phyloP scores from a whole-genome alignment of 2,329 filamentous ascomycete species.

The Microdochium paspali region DNA sequence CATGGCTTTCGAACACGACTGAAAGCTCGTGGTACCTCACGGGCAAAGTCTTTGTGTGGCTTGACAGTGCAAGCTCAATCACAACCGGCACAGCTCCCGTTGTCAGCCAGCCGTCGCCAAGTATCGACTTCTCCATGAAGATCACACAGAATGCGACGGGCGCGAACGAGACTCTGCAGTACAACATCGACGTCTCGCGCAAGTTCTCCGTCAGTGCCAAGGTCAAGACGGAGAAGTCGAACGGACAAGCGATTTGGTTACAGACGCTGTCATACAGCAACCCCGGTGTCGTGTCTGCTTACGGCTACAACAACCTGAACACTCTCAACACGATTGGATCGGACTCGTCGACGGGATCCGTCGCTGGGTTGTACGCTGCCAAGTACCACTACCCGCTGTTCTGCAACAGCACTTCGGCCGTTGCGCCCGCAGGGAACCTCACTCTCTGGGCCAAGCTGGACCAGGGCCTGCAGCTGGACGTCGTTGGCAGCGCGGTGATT shows the following conservation, averaged over 20 bases:
- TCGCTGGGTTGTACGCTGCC: neutral
- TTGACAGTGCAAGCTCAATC: conserved; percentile 39
- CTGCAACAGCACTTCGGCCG: conserved; percentile 40
- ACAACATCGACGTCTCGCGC: conserved; percentile 47
- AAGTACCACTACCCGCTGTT: conserved; percentile 52
- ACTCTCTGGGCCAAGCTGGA: conserved; percentile 31
- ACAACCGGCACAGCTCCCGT: conserved; percentile 37
- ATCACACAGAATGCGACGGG: conserved; percentile 37
- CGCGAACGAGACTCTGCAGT: conserved; percentile 49
- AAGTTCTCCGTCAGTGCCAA: conserved; percentile 41
- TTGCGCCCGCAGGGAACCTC: conserved; percentile 31
- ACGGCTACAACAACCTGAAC: conserved; percentile 19
- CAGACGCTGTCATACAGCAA: conserved; percentile 49
- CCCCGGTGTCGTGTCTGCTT: conserved; percentile 25
- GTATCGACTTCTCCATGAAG: conserved; percentile 38
- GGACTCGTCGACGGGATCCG: conserved; percentile 26
- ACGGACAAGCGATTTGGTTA: conserved; percentile 36
- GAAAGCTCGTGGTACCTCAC: conserved; percentile 66
- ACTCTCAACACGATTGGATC: conserved; percentile 29
- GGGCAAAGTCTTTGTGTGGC: conserved; percentile 75
- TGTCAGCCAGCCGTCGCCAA: conserved; percentile 24
- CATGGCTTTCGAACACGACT: conserved; percentile 42
- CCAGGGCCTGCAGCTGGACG: conserved; percentile 28
- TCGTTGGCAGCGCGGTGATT: conserved; percentile 33
- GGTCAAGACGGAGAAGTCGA: conserved; percentile 37